phyloP scores from a whole-genome alignment of 441 rosid genomes.

The Euphorbia corollata region DNA sequence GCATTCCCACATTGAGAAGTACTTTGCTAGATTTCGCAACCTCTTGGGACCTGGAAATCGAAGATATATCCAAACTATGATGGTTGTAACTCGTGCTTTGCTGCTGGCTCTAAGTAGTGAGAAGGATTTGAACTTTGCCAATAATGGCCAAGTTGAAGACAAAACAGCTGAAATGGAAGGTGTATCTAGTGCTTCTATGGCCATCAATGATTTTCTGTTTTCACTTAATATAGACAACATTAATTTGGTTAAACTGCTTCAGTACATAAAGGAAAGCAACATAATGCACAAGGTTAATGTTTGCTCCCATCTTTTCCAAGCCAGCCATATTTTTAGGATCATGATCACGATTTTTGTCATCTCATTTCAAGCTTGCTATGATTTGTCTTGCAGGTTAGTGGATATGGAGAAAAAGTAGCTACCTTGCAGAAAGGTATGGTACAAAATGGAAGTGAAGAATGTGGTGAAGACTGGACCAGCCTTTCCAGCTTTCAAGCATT shows the following conservation, averaged over 20 bases:
- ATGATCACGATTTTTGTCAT: conserved; percentile 5
- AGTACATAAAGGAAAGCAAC: conserved; percentile 76
- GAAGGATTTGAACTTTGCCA: conserved; percentile 24
- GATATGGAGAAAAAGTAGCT: conserved; percentile 59
- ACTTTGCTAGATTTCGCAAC: conserved; percentile 63
- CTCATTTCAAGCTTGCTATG: conserved; percentile 17
- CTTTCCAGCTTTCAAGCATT: conserved; percentile 71
- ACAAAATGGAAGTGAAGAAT: conserved; percentile 26
- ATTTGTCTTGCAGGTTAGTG: conserved; percentile 52
- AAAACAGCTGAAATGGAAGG: conserved; percentile 29
- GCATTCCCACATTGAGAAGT: conserved; percentile 53
- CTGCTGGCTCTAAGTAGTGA: conserved; percentile 44
- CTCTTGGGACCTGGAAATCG: conserved; percentile 83
- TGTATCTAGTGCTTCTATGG: conserved; percentile 47
- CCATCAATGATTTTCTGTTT: conserved; percentile 80
- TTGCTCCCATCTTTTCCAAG: conserved; percentile 12
- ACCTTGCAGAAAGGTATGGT: conserved; percentile 37
- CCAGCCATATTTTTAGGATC: neutral
- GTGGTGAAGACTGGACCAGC: conserved; percentile 44
- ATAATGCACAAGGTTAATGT: conserved; percentile 72
- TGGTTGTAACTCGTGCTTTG: conserved; percentile 65
- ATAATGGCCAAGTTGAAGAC: conserved; percentile 32
- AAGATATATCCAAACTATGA: conserved; percentile 84
- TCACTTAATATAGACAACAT: conserved; percentile 80
- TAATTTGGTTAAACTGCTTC: conserved; percentile 70